Conservation (phyloP, 73 alveolate species). For the Paramecium bursaria region DNA sequence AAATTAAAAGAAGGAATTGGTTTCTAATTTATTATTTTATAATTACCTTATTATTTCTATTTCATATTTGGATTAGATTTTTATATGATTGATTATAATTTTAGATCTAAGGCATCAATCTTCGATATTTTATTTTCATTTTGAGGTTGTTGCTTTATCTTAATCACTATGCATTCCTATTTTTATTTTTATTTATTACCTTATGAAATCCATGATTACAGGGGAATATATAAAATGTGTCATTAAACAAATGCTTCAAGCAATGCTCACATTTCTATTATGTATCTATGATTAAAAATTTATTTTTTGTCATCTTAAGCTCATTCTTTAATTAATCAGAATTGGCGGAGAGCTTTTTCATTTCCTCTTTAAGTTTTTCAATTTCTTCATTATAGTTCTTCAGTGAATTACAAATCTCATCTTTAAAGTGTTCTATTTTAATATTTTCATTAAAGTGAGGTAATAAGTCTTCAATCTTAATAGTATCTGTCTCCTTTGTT, state of each 20-base stretch:
- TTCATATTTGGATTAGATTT: conserved; percentile 35
- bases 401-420: conserved; percentile 93
- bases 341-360: conserved; percentile 87
- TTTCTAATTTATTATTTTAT: conserved; percentile 6
- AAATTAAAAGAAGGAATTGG: conserved; percentile 47
- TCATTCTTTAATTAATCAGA: conserved; percentile 92
- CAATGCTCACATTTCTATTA: conserved; percentile 86
- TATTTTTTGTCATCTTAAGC: conserved; percentile 89
- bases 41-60: conserved; percentile 57
- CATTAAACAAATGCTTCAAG: conserved; percentile 72
- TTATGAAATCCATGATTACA: conserved; percentile 94
- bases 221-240: conserved; percentile 88
- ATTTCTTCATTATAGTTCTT: conserved; percentile 93
- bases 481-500: conserved; percentile 84
- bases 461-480: conserved; percentile 96
- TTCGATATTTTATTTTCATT: conserved; percentile 31
- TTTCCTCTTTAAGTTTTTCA: conserved; percentile 86
- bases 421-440: conserved; percentile 93
- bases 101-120: conserved; percentile 55
- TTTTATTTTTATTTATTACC: conserved; percentile 48
- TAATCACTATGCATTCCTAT: conserved; percentile 75
- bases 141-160: conserved; percentile 56
- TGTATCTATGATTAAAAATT: conserved; percentile 86
- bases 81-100: conserved; percentile 43
- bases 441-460: conserved; percentile 94